Conservation (phyloP, 306 rosid species). For the Hylodesmum podocarpum region DNA sequence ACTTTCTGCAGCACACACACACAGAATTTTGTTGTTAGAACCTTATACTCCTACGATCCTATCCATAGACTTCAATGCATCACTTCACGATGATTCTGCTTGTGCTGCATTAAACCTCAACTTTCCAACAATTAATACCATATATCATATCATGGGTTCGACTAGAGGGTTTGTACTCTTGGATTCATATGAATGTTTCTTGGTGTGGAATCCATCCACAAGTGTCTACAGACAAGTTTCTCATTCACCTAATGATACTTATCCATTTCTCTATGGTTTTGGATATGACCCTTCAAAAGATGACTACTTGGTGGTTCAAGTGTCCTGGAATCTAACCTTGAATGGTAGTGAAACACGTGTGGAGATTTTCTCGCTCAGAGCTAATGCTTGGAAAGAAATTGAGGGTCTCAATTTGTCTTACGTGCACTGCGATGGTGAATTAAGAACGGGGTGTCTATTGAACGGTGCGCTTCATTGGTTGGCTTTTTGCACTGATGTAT, state of each 20-base stretch:
- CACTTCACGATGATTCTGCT: background rate
- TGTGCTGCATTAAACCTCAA: background rate
- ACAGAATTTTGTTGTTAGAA: background rate
- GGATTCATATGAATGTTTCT: background rate
- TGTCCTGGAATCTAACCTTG: background rate
- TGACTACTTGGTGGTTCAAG: background rate
- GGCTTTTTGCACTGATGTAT: background rate
- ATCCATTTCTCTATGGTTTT: background rate
- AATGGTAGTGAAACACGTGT: background rate
- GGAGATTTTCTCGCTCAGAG: background rate
- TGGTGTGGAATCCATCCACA: conserved; percentile 18
- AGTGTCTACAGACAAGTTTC: background rate
- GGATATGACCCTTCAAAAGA: background rate
- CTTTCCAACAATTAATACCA: background rate
- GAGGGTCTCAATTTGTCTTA: background rate
- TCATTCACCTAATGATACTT: background rate
- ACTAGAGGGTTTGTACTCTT: background rate
- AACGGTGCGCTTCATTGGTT: conserved; percentile 13
- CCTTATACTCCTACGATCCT: background rate
- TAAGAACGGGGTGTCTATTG: background rate
- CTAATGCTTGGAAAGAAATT: background rate
- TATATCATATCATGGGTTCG: background rate
- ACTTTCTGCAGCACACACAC: background rate
- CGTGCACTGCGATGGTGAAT: background rate
- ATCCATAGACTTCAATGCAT: background rate